Base-by-base conservation (phyloP, 2,329 filamentous ascomycete genomes). In the Calonectria multiphialidica region DNA sequence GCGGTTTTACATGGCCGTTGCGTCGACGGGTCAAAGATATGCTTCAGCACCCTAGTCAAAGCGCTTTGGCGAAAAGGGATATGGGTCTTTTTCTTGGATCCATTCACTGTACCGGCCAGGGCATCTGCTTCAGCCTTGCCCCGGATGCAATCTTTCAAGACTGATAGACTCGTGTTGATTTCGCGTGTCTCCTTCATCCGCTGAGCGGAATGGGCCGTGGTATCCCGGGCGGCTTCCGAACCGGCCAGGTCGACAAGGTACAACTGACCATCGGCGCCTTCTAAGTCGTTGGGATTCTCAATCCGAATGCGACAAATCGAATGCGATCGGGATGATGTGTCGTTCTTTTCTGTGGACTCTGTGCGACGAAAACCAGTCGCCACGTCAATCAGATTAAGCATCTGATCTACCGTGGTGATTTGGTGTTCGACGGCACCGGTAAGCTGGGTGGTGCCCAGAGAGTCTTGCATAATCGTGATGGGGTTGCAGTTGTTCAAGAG, bases 101-200 rank as follows among this genome's bases (percentile, higher is more conserved):
- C 25, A 35, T 64, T 69, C 21, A 45, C 70, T 12, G 66, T 62
- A 23, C 68, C 23, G 21, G 50, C 35, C 1, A 71, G 49, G 8
- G 79, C 78, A 50, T 87, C 83, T 0, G 81, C 75, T 40, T 82
- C 77, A 0, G 84, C 84, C 45, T 85, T 84, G 1, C 84, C 86
- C 1, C 87, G 84, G 62, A 90, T 89, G 69, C 87, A 89, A 74
- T 89, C 88, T 71, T 89, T 89, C 2, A 90, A 82, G 0, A 86
- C 83, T 0, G 87, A 88, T 0, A 89, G 81, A 71, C 86, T 88
- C 10, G 80, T 82, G 74, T 88, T 88, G 80, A 88, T 88, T 76
- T 88, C 84, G 15, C 82, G 81, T 5, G 86, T 82, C 75, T 88
- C 87, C 45, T 83, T 83, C 82, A 88, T 87, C 8, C 87, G 85